phyloP scores from a whole-genome alignment of 2,329 filamentous ascomycete species.

The Calonectria pseudoreteaudii region DNA sequence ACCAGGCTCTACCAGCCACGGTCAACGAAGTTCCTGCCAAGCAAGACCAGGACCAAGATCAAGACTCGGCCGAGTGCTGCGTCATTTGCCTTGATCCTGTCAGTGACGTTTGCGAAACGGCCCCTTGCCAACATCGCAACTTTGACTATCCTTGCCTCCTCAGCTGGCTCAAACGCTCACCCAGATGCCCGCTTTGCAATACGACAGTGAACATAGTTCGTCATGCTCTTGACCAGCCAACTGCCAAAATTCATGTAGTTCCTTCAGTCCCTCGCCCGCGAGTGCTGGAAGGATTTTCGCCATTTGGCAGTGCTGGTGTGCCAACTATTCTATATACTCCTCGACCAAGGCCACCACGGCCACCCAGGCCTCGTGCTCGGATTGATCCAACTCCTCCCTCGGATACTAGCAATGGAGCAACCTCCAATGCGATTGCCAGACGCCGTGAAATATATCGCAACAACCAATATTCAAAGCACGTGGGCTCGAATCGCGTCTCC shows the following conservation, averaged over 20 bases:
- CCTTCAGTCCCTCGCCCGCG: slow-evolving; percentile 27
- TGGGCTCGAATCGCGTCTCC: slow-evolving; percentile 84
- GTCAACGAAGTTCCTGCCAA: slow-evolving; percentile 43
- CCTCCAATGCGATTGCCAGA: slow-evolving; percentile 47
- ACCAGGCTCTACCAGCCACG: not conserved
- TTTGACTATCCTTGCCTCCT: slow-evolving; percentile 90
- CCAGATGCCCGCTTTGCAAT: slow-evolving; percentile 85
- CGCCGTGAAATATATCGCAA: slow-evolving; percentile 80
- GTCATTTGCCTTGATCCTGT: slow-evolving; percentile 89
- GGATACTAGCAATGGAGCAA: slow-evolving; percentile 8
- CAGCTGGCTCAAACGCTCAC: slow-evolving; percentile 81
- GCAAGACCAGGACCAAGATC: slow-evolving; percentile 26
- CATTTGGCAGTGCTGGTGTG: not conserved
- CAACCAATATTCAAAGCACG: slow-evolving; percentile 80
- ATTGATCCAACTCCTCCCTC: slow-evolving; percentile 5
- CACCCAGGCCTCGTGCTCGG: not conserved
- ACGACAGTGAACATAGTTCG: slow-evolving; percentile 67
- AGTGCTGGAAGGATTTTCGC: not conserved
- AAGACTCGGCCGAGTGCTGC: slow-evolving; percentile 63
- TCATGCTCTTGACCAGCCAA: slow-evolving; percentile 68
- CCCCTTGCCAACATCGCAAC: slow-evolving; percentile 81
- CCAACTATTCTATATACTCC: not conserved
- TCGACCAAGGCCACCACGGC: not conserved
- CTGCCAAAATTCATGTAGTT: slow-evolving; percentile 66
- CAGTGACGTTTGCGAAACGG: slow-evolving; percentile 76